Evolutionary conservation across 192 early-diverging fungal species (phyloP), one percentile per base, ranked within the genome.

Genomic region (Rhizoclosmatium globosum): DNA sequence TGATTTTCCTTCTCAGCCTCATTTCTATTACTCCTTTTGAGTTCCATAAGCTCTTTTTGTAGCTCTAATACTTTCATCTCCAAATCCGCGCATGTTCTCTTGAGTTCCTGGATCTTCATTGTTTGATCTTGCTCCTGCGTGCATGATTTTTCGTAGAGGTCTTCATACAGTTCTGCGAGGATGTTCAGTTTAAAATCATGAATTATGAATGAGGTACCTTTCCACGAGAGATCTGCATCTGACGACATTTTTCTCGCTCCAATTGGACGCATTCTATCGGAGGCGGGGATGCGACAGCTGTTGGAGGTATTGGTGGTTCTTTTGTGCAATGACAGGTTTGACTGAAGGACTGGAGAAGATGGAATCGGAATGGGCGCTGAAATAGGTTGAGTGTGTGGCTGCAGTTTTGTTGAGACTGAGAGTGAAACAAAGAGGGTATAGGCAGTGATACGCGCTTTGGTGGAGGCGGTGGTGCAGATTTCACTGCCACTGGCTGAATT

Each of bases 31-130:
- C 17, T 74, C 83, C 90, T 75, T 88, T 93, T 74, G 91, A 90
- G 65, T 81, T 87, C 65, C n/a, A 68, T 46, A 21, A 72, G 70
- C 31, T 72, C 21, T 46, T 84, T 94, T 71, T 96, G 95, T 90
- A 94, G 94, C 80, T 90, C 89, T 91, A 89, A 80, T 21, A 68
- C 67, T n/a, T 43, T 9, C 17, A 67, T 7, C 41, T 70, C 74
- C 15, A 76, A 43, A 3, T 64, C 59, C n/a, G n/a, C 43, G 70
- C 23, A 21, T 59, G 38, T 3, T 38, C 44, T 38, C 38, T 43
- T 53, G 17, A 72, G 53, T 43, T 72, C 70, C 23, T 38, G n/a
- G 44, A 72, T 53, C 19, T 17, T 31, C 9, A 31, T 23, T 7
- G 21, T 50, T 39, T 72, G 70, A 3, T 57, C 70, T 7, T 59